Percentiles rank a stretch among this genome's conserved stretches.
Conservation (phyloP, 805 yeast genomes). For the Kazachstania martiniae region DNA sequence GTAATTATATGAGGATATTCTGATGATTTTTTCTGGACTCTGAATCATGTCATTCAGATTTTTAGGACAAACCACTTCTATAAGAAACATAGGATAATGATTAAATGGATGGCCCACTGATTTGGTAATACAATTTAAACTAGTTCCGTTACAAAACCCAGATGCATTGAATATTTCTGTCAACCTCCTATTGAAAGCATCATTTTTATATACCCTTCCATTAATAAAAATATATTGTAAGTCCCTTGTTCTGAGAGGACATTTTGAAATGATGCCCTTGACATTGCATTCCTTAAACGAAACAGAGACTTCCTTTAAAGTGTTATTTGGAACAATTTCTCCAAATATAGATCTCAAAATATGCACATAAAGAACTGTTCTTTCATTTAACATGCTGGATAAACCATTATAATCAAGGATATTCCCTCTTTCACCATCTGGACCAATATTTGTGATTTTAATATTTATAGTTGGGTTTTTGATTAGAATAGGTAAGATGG, state of each 20-base stretch:
- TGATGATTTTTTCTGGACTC: conserved; percentile 30
- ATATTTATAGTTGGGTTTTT: conserved; percentile 10
- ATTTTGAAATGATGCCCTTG: conserved; percentile 32
- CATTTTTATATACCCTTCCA: conserved; percentile 25
- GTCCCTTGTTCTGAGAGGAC: conserved; percentile 26
- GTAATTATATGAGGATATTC: conserved; percentile 16
- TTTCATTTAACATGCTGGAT: conserved; percentile 2
- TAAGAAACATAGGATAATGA: conserved; percentile 31
- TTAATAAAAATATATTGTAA: conserved; percentile 40
- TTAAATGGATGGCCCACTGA: conserved; percentile 27
- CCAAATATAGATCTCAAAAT: conserved; percentile 10
- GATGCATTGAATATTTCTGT: conserved; percentile 16
- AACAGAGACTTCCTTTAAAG: conserved; percentile 12
- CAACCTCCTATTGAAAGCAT: conserved; percentile 6
- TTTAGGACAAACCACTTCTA: conserved; percentile 26
- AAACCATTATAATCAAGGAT: conserved; percentile 4
- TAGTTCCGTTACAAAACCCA: conserved; percentile 7
- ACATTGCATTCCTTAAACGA: conserved; percentile 17
- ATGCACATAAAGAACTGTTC: conserved; percentile 1
- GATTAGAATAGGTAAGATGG: conserved; percentile 14
- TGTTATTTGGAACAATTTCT: conserved; percentile 8
- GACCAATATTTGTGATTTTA: conserved; percentile 4
- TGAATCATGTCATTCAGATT: conserved; percentile 31
- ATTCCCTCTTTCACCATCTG: background rate
- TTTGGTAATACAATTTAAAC: conserved; percentile 8